Percentiles rank a stretch among this genome's conserved stretches.
phyloP scores from a whole-genome alignment of 129 eudicot species.

The Glebionis coronaria region DNA sequence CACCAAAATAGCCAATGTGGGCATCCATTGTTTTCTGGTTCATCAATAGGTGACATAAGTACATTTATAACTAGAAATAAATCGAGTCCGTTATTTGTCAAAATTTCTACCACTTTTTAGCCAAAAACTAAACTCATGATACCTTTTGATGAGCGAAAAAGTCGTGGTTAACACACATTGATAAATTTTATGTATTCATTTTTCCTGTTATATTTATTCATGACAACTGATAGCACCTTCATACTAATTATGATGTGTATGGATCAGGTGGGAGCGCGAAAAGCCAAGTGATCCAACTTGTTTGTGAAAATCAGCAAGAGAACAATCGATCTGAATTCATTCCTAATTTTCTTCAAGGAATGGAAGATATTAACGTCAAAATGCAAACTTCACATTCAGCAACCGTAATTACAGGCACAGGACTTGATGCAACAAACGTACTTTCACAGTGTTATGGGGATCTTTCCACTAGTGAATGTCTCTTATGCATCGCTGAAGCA shows the following conservation, averaged over 20 bases:
- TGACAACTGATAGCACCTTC: neutral
- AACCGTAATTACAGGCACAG: conserved; percentile 30
- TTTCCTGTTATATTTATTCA: too few relatives aligned
- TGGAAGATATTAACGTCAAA: conserved; percentile 16
- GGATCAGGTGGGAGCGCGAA: conserved; percentile 19
- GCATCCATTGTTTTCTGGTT: too few relatives aligned
- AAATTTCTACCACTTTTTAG: too few relatives aligned
- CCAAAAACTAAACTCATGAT: too few relatives aligned
- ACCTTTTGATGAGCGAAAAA: too few relatives aligned
- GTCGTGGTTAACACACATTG: too few relatives aligned
- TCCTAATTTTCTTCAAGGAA: conserved; percentile 14
- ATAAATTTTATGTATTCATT: too few relatives aligned
- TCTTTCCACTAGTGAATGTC: conserved; percentile 37
- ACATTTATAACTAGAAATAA: too few relatives aligned
- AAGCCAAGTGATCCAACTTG: conserved; percentile 16
- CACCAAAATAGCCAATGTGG: too few relatives aligned
- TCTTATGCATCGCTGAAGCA: conserved; percentile 31
- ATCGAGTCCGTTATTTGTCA: too few relatives aligned
- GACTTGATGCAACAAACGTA: conserved; percentile 21
- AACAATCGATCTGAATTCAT: conserved; percentile 10
- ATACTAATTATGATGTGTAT: conserved; percentile 11
- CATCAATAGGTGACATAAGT: too few relatives aligned
- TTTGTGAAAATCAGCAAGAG: conserved; percentile 17
- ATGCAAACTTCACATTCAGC: conserved; percentile 21
- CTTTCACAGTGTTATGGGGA: conserved; percentile 45